Evolutionary conservation across 148 eudicot genomes (phyloP).

Genomic region (Linanthus parryae): DNA sequence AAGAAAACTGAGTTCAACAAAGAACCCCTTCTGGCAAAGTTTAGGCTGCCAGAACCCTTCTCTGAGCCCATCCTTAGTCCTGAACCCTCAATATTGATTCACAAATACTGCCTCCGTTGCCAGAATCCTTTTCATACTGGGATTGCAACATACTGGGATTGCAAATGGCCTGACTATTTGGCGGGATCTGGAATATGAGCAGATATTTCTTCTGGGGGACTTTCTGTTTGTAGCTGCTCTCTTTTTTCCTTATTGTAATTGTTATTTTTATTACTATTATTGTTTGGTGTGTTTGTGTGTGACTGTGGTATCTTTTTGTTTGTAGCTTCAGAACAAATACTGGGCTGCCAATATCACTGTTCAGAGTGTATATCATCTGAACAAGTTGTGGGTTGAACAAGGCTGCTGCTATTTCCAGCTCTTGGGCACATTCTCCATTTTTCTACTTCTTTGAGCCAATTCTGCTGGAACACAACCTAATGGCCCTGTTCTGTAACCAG

Average conservation of each 20-base stretch:
- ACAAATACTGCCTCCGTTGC: too few relatives aligned
- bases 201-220: too few relatives aligned
- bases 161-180: too few relatives aligned
- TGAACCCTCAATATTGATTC: slow-evolving; percentile 57
- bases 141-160: too few relatives aligned
- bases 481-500: slow-evolving; percentile 45
- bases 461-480: slow-evolving; percentile 55
- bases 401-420: slow-evolving; percentile 29
- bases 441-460: slow-evolving; percentile 30
- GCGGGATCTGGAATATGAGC: too few relatives aligned
- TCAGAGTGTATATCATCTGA: slow-evolving; percentile 27
- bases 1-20: slow-evolving; percentile 67
- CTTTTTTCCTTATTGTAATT: too few relatives aligned
- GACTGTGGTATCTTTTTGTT: too few relatives aligned
- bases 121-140: too few relatives aligned
- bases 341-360: slow-evolving; percentile 24
- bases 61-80: slow-evolving; percentile 52
- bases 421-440: slow-evolving; percentile 28
- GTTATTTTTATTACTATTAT: too few relatives aligned
- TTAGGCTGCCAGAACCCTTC: slow-evolving; percentile 50
- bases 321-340: too few relatives aligned
- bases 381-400: slow-evolving; percentile 41
- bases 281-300: too few relatives aligned
- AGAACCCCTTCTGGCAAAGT: slow-evolving; percentile 52
- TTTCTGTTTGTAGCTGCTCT: too few relatives aligned